Evolutionary conservation across 306 rosid species (phyloP).

Genomic region (Vigna trinervia): DNA sequence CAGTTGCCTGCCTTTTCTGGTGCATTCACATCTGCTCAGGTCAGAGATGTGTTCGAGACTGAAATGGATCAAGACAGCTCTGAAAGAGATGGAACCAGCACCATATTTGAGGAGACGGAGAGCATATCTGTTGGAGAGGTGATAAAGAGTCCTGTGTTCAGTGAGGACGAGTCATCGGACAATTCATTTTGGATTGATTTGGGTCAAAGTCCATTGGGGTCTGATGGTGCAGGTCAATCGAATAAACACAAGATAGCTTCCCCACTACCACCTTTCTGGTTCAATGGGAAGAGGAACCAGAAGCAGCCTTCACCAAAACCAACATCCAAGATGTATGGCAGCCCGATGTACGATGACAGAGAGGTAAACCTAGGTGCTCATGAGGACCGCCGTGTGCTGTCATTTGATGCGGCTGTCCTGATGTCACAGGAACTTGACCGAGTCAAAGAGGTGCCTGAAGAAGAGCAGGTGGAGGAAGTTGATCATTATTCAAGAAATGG

Average conservation of each 20-base stretch:
- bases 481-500: conserved; percentile 51
- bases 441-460: conserved; percentile 79
- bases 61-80: conserved; percentile 95
- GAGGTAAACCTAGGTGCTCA: conserved; percentile 52
- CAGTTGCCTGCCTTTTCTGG: conserved; percentile 97
- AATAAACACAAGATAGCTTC: conserved; percentile 74
- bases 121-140: conserved; percentile 90
- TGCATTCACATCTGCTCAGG: conserved; percentile 88
- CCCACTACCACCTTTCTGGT: conserved; percentile 84
- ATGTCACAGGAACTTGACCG: conserved; percentile 85
- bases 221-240: conserved; percentile 63
- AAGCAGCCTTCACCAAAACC: conserved; percentile 70
- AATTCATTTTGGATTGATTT: conserved; percentile 94
- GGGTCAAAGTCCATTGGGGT: conserved; percentile 95
- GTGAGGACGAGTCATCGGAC: conserved; percentile 94
- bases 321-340: conserved; percentile 72
- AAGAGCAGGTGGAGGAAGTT: conserved; percentile 54
- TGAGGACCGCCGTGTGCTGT: conserved; percentile 70
- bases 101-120: conserved; percentile 92
- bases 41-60: conserved; percentile 89
- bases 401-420: conserved; percentile 87
- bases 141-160: conserved; percentile 97
- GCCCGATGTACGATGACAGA: conserved; percentile 82
- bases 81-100: conserved; percentile 93
- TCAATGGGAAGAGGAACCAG: conserved; percentile 65